phyloP scores from a whole-genome alignment of 768 basidiomycete genomes.

The Mycena haematopus region DNA sequence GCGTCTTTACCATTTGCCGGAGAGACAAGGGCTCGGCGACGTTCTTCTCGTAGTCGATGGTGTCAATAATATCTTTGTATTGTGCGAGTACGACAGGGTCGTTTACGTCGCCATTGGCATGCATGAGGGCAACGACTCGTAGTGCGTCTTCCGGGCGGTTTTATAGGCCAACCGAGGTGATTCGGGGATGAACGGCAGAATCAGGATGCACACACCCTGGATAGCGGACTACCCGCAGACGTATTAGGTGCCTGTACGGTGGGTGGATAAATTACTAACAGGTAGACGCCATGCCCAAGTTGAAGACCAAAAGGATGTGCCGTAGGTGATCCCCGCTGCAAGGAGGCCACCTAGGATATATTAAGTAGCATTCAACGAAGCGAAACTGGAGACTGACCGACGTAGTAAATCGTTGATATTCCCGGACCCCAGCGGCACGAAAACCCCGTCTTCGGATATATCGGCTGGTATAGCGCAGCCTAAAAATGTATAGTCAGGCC shows the following conservation, averaged over 20 bases:
- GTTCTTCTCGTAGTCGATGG: slow-evolving; percentile 39
- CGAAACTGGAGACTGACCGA: too few relatives aligned
- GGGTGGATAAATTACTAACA: background rate
- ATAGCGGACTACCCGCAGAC: slow-evolving; percentile 28
- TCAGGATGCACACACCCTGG: slow-evolving; percentile 40
- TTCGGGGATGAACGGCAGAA: slow-evolving; percentile 44
- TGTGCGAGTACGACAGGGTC: slow-evolving; percentile 38
- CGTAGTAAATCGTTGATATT: too few relatives aligned
- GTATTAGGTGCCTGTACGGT: background rate
- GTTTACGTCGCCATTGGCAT: slow-evolving; percentile 35
- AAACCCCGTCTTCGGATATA: too few relatives aligned
- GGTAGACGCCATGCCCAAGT: slow-evolving; percentile 44
- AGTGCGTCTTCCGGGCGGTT: slow-evolving; percentile 38
- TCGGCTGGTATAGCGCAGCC: too few relatives aligned
- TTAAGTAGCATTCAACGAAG: too few relatives aligned
- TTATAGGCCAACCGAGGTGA: slow-evolving; percentile 45
- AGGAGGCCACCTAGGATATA: too few relatives aligned
- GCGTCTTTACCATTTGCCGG: slow-evolving; percentile 31
- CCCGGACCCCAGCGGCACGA: too few relatives aligned
- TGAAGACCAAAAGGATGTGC: slow-evolving; percentile 33
- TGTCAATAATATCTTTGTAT: slow-evolving; percentile 42
- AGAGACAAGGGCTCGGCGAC: slow-evolving; percentile 28
- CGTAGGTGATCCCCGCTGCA: too few relatives aligned
- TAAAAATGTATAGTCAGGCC: too few relatives aligned
- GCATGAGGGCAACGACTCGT: slow-evolving; percentile 37